Percentiles rank a stretch among this genome's conserved stretches.
These are phyloP conservation scores for Fraxinus baroniana DNA, from an alignment of 305 asterid species.

Conservation along the genomic window DNA sequence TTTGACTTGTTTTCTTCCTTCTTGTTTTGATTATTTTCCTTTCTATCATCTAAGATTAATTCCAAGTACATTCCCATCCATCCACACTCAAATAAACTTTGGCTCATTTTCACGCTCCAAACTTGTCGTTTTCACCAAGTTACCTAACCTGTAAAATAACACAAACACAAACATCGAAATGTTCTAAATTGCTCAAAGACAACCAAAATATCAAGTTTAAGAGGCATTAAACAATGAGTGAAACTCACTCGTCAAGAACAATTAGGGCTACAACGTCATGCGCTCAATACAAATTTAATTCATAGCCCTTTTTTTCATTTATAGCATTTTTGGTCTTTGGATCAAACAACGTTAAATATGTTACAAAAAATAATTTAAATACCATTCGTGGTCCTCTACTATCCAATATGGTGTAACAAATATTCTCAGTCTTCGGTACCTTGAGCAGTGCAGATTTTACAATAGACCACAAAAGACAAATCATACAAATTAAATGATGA, in stretches of 20 bases:
- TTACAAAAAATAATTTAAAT: too few species aligned
- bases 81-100: not conserved
- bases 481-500: too few species aligned
- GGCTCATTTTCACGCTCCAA: not conserved
- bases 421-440: too few species aligned
- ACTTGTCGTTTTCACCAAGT: not conserved
- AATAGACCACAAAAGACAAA: too few species aligned
- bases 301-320: not conserved
- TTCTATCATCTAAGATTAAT: not conserved
- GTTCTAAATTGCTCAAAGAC: not conserved
- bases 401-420: too few species aligned
- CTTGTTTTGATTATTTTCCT: not conserved
- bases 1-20: not conserved
- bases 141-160: too few species aligned
- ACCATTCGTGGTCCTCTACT: too few species aligned
- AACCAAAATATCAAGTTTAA: not conserved
- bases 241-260: not conserved
- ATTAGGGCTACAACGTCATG: slow-evolving; percentile 37
- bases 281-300: slow-evolving; percentile 32
- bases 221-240: not conserved
- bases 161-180: not conserved
- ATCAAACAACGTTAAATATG: too few species aligned
- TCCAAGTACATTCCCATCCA: not conserved
- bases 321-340: too few species aligned
- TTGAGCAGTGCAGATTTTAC: too few species aligned